Percentiles rank a stretch among this genome's conserved stretches.
Conservation (phyloP, 2,329 filamentous ascomycete species). For the Helotiales sp. region DNA sequence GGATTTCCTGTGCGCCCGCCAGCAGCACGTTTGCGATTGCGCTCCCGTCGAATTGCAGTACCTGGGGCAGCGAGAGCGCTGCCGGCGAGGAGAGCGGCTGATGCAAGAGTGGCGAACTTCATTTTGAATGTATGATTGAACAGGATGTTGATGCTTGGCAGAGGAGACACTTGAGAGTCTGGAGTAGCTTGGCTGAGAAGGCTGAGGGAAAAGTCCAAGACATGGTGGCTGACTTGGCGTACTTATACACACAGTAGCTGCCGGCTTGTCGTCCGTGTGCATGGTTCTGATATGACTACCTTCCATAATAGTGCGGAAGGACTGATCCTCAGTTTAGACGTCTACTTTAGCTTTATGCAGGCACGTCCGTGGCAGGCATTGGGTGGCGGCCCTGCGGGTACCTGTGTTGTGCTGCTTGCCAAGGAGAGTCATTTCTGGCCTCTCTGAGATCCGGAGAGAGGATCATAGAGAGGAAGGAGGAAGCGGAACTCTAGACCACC, state of each 20-base stretch:
- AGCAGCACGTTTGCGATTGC: constrained; percentile 25
- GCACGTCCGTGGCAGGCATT: background rate
- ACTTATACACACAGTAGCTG: background rate
- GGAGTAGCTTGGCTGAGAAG: background rate
- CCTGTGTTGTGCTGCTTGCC: background rate
- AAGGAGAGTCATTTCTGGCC: background rate
- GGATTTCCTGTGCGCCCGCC: constrained; percentile 20
- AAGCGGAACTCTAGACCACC: background rate
- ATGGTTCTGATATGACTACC: background rate
- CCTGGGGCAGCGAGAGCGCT: constrained; percentile 45
- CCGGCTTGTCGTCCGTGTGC: background rate
- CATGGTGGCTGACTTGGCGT: background rate
- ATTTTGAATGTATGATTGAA: constrained; percentile 35
- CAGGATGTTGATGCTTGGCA: background rate
- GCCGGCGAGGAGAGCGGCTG: constrained; percentile 42
- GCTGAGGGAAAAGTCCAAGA: background rate
- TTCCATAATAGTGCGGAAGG: background rate
- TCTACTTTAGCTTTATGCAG: background rate
- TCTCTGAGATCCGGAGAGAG: background rate
- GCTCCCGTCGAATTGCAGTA: constrained; percentile 42
- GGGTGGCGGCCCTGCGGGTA: constrained; percentile 1
- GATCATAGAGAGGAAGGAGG: background rate
- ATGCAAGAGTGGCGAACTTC: constrained; percentile 46
- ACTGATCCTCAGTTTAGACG: background rate
- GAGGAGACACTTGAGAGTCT: background rate